Conservation (phyloP, 371 early-diverging fungal genomes). For the Actinomucor elegans region DNA sequence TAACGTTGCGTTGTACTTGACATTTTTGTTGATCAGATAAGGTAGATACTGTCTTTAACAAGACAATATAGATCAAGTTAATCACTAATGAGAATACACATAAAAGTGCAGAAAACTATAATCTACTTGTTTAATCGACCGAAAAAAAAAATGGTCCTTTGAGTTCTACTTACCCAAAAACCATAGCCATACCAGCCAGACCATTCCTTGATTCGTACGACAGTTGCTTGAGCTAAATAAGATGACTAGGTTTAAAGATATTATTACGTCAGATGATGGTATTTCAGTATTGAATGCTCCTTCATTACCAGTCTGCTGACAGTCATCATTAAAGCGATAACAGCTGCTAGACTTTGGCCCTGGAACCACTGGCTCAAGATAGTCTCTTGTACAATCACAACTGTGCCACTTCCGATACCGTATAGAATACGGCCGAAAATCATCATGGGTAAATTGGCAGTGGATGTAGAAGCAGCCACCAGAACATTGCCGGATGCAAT, state of each 20-base stretch:
- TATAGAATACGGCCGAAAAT: slow-evolving; percentile 68
- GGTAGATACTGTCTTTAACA: slow-evolving; percentile 36
- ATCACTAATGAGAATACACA: slow-evolving; percentile 64
- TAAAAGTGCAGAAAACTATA: slow-evolving; percentile 54
- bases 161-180: slow-evolving; percentile 70
- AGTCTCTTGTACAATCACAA: slow-evolving; percentile 71
- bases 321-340: slow-evolving; percentile 67
- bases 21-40: slow-evolving; percentile 14
- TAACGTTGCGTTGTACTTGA: slow-evolving; percentile 37
- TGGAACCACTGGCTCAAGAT: slow-evolving; percentile 75
- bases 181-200: slow-evolving; percentile 72
- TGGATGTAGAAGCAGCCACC: slow-evolving; percentile 60
- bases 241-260: slow-evolving; percentile 42
- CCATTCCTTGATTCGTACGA: slow-evolving; percentile 60
- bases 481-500: slow-evolving; percentile 64
- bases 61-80: slow-evolving; percentile 59
- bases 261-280: too few species aligned
- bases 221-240: slow-evolving; percentile 65
- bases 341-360: slow-evolving; percentile 62
- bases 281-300: too few species aligned
- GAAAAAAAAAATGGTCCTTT: background rate
- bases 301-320: slow-evolving; percentile 61
- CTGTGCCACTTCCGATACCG: slow-evolving; percentile 72
- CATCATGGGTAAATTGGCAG: slow-evolving; percentile 56
- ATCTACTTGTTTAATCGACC: background rate